phyloP scores from a whole-genome alignment of 2,329 filamentous ascomycete species.

The Westerdykella sp. region DNA sequence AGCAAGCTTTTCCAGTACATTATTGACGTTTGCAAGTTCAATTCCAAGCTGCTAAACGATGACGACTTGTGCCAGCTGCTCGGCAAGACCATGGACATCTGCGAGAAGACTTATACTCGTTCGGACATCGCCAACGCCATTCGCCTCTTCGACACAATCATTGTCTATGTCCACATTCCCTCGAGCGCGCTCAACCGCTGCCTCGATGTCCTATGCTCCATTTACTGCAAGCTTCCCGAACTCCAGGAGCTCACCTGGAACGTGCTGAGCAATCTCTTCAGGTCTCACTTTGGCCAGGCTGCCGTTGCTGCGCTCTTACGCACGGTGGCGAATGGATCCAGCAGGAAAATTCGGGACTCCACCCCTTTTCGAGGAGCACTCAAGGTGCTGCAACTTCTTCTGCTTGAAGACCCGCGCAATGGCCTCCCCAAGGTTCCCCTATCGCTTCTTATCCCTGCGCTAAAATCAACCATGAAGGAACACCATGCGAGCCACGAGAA shows the following conservation, averaged over 20 bases:
- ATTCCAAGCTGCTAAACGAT: conserved; percentile 62
- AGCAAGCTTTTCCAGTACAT: conserved; percentile 59
- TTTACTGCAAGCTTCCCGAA: conserved; percentile 58
- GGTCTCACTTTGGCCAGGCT: conserved; percentile 66
- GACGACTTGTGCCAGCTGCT: conserved; percentile 57
- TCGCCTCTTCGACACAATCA: conserved; percentile 61
- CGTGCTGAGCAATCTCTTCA: conserved; percentile 63
- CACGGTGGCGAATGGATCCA: conserved; percentile 37
- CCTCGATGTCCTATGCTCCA: conserved; percentile 64
- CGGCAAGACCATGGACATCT: conserved; percentile 58
- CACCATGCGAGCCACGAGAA: conserved; percentile 26
- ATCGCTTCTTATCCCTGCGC: conserved; percentile 28
- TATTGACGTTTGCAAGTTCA: conserved; percentile 67
- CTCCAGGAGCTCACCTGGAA: conserved; percentile 63
- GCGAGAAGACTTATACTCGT: conserved; percentile 58
- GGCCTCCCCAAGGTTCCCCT: conserved; percentile 32
- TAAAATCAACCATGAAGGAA: conserved; percentile 27
- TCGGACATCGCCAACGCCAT: conserved; percentile 63
- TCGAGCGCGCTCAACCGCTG: conserved; percentile 56
- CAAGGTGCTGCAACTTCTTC: conserved; percentile 24
- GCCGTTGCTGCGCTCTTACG: conserved; percentile 61
- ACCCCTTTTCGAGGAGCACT: conserved; percentile 28
- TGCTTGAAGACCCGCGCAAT: conserved; percentile 28
- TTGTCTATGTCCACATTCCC: conserved; percentile 67
- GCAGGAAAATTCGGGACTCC: conserved; percentile 16